Evolutionary conservation across 208 protist genomes (phyloP).

Genomic region (Phytomonas sp.): DNA sequence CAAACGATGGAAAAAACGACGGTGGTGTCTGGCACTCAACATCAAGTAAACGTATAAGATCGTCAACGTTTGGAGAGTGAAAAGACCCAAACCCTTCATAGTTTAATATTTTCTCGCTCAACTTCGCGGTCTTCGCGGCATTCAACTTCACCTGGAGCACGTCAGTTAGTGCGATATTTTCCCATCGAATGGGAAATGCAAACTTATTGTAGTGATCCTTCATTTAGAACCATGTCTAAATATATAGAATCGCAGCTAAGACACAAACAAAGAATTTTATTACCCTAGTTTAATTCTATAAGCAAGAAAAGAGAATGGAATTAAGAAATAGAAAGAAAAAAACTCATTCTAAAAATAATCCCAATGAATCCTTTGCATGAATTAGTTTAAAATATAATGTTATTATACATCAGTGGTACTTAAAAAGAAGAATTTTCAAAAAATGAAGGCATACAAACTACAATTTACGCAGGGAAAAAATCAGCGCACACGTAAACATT

Average conservation of each 20-base stretch:
- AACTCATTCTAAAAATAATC: neutral
- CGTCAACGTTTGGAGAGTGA: constrained; percentile 87
- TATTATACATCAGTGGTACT: neutral
- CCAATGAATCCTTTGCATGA: constrained; percentile 2
- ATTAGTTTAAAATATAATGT: neutral
- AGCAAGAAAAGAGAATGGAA: constrained; percentile 7
- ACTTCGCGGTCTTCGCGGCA: constrained; percentile 14
- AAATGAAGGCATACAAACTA: neutral
- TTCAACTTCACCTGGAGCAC: constrained; percentile 22
- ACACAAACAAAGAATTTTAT: constrained; percentile 8
- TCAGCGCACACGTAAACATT: neutral
- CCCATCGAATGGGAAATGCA: constrained; percentile 23
- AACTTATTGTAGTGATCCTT: neutral
- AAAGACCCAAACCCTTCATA: constrained; percentile 91
- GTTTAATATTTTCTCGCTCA: constrained; percentile 22
- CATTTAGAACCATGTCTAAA: constrained; percentile 1
- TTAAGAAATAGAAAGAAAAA: neutral
- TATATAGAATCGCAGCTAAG: neutral
- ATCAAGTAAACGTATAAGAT: constrained; percentile 18
- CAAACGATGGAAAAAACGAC: constrained; percentile 28
- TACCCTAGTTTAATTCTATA: constrained; percentile 3
- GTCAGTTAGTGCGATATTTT: constrained; percentile 16
- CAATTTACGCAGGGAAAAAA: neutral
- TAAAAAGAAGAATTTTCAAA: neutral
- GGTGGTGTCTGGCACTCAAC: constrained; percentile 32